A percentile compares a stretch with the other conserved stretches of the same genome.
Conservation (phyloP, 1,284 basidiomycete species). For the Bothia castanella region DNA sequence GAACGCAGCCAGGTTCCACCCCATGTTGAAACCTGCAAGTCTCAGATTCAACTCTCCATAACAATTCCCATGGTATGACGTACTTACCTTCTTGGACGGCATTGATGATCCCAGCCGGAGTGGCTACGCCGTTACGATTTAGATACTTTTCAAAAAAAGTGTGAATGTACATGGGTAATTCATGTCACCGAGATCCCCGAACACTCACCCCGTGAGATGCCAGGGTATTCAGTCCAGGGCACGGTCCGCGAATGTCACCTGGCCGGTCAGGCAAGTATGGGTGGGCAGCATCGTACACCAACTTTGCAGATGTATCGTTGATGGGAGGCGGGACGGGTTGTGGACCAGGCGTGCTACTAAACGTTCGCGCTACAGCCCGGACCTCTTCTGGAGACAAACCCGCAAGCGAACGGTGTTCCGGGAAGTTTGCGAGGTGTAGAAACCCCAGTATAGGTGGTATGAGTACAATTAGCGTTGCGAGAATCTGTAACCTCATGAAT, state of each 20-base stretch:
- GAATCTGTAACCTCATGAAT: constrained; percentile 15
- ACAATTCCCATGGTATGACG: too few species aligned
- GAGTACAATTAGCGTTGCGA: constrained; percentile 8
- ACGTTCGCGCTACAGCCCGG: constrained; percentile 11
- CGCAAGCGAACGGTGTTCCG: constrained; percentile 21
- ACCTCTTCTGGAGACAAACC: constrained; percentile 20
- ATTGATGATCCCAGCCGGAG: constrained; percentile 26
- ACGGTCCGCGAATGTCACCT: constrained; percentile 40
- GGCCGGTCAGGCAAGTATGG: constrained; percentile 17
- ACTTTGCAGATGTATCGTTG: constrained; percentile 27
- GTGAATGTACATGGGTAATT: background rate
- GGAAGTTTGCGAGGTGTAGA: constrained; percentile 17
- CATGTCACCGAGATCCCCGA: background rate
- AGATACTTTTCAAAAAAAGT: constrained; percentile 17
- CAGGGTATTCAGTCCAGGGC: constrained; percentile 46
- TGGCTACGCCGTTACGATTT: constrained; percentile 21
- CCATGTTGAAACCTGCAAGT: constrained; percentile 27
- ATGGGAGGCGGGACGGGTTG: constrained; percentile 24
- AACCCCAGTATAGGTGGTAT: constrained; percentile 14
- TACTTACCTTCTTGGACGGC: constrained; percentile 23
- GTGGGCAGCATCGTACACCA: constrained; percentile 24
- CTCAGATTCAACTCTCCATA: background rate
- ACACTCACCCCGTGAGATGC: constrained; percentile 41
- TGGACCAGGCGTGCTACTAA: constrained; percentile 22
- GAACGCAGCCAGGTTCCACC: constrained; percentile 23